These are phyloP conservation scores for Terfezia claveryi DNA, from an alignment of 495 filamentous ascomycete genomes.

Conservation along the genomic window DNA sequence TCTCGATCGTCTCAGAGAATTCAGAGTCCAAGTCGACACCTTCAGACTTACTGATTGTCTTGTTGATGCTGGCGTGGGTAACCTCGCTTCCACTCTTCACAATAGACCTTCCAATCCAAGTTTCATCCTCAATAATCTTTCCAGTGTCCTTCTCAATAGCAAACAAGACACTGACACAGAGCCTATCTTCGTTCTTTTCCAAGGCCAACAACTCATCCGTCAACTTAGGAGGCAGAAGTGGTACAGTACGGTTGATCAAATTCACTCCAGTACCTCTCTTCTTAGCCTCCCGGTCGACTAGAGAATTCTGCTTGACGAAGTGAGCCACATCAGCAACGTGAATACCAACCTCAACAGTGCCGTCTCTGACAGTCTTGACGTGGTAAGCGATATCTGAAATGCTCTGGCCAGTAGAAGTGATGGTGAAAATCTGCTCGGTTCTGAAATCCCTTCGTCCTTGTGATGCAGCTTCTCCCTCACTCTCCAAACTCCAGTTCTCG, in stretches of 20 bases:
- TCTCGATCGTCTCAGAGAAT: conserved; percentile 43
- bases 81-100: conserved; percentile 78
- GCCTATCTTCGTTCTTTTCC: conserved; percentile 62
- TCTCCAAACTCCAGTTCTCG: conserved; percentile 70
- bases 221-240: conserved; percentile 68
- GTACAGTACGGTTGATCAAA: conserved; percentile 72
- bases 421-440: conserved; percentile 69
- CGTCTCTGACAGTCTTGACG: conserved; percentile 57
- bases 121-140: conserved; percentile 53
- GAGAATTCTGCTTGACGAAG: conserved; percentile 87
- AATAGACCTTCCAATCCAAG: conserved; percentile 84
- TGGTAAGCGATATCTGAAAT: conserved; percentile 84
- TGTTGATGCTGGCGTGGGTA: conserved; percentile 63
- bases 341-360: conserved; percentile 78
- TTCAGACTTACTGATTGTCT: conserved; percentile 40
- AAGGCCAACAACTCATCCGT: conserved; percentile 73
- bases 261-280: conserved; percentile 94
- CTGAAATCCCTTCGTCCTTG: conserved; percentile 76
- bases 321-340: conserved; percentile 92
- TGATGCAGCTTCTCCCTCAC: conserved; percentile 55
- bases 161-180: conserved; percentile 84
- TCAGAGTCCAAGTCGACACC: conserved; percentile 37
- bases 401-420: conserved; percentile 62
- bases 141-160: conserved; percentile 59
- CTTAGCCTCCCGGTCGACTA: conserved; percentile 93